phyloP scores from a whole-genome alignment of 2,329 filamentous ascomycete genomes.

The Colletotrichum sidae region DNA sequence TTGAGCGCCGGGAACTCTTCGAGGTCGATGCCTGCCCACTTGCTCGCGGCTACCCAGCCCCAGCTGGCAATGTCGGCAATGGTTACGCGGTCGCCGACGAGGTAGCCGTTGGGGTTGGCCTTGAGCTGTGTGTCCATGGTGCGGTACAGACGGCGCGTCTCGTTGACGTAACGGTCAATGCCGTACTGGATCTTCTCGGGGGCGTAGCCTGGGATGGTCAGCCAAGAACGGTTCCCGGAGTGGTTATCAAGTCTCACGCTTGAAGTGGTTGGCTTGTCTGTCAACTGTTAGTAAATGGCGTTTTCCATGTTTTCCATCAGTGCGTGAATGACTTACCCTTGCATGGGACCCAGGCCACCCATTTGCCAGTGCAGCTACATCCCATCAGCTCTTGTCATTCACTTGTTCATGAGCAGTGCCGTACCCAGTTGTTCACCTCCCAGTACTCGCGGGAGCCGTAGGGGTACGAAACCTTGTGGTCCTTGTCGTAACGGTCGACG shows the following conservation, averaged over 20 bases:
- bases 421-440: conserved; percentile 82
- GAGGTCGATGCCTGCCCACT: conserved; percentile 66
- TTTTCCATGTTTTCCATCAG: not conserved
- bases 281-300: not conserved
- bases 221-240: not conserved
- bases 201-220: conserved; percentile 69
- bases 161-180: conserved; percentile 84
- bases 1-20: conserved; percentile 81
- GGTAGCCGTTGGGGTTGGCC: conserved; percentile 65
- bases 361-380: conserved; percentile 77
- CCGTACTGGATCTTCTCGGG: conserved; percentile 86
- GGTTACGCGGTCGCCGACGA: conserved; percentile 76
- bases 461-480: conserved; percentile 86
- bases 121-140: conserved; percentile 79
- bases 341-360: conserved; percentile 84
- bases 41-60: conserved; percentile 76
- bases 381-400: conserved; percentile 20
- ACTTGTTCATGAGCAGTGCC: conserved; percentile 27
- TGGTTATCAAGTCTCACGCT: conserved; percentile 57
- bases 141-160: conserved; percentile 84
- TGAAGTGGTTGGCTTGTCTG: conserved; percentile 84
- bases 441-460: conserved; percentile 78
- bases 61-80: conserved; percentile 85
- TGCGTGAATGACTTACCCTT: conserved; percentile 56
- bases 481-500: conserved; percentile 81